A percentile compares a stretch with the other conserved stretches of the same genome.
Evolutionary conservation across 306 rosid genomes (phyloP).

Genomic region (Castanospermum australe): DNA sequence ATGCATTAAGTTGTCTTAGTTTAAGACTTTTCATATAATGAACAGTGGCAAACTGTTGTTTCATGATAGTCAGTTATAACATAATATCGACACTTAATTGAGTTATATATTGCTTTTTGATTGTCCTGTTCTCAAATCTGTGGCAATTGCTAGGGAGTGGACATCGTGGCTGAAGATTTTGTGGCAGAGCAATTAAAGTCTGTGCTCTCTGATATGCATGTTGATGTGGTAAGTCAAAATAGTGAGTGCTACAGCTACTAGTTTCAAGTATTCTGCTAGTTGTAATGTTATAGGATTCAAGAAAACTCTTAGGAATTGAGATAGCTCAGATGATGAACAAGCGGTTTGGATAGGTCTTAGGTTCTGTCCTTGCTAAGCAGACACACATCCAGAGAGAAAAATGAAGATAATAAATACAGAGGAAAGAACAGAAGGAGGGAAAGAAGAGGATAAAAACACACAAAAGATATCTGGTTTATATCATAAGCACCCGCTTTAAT

Average conservation of each 20-base stretch:
- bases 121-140: not conserved
- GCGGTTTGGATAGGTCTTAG: too few relatives aligned
- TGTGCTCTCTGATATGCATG: conserved; percentile 89
- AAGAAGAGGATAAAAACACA: too few relatives aligned
- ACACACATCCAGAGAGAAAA: too few relatives aligned
- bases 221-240: conserved; percentile 74
- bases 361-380: too few relatives aligned
- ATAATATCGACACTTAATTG: not conserved
- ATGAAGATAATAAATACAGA: too few relatives aligned
- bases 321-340: too few relatives aligned
- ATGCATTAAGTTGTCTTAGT: not conserved
- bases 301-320: conserved; percentile 11
- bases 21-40: not conserved
- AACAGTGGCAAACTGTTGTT: not conserved
- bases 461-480: too few relatives aligned
- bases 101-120: not conserved
- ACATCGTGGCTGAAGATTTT: conserved; percentile 62
- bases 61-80: not conserved
- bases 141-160: conserved; percentile 56
- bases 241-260: not conserved
- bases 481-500: too few relatives aligned
- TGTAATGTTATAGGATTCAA: not conserved
- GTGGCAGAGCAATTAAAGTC: conserved; percentile 75
- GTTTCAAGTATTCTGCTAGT: not conserved
- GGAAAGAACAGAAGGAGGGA: too few relatives aligned